Evolutionary conservation across 345 rosid species (phyloP), one percentile per base, ranked within the genome.

Genomic region (Gossypium australe): DNA sequence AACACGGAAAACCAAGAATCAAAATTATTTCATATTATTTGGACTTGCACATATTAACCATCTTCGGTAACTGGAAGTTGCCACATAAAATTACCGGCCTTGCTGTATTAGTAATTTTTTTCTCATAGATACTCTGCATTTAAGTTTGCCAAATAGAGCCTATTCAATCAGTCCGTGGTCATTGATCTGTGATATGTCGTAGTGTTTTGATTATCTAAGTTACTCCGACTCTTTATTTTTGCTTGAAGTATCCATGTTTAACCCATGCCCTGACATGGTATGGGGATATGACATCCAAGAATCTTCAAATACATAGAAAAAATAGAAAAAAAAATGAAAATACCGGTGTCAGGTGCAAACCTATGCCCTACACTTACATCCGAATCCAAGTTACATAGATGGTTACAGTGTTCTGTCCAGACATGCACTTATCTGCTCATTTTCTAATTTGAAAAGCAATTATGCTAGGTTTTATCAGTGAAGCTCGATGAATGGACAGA

Each of bases 401-500:
- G 60, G 20, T 20, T 57, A 10, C 11, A 57, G 62, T 52, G 27
- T 11, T 70, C 73, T 51, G 47, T 52, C 27, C 25, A 11, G 13
- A 27, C 27, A 52, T 52, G 27, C 24, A 10, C 48, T 67, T 58
- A 22, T 24, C 70, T 48, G 43, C 24, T 64, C 13, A 47, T 70
- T 49, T 57, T 73, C 34, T 70, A 69, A 72, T 71, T 48, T 70
- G 70, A 59, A 72, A 52, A 16, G 71, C 64, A 56, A 38, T 24
- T 80, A 13, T 82, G 22, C 65, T 88, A 95, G 99, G 97, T 95
- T 74, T 77, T 90, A 66, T 95, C 99, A 7, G 87, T 90, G 76
- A 95, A 93, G 77, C 90, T 95, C 73, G 98, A 95, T 76, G 97
- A 91, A 24, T 95, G 99, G 99, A 88, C 97, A 25, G 97, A 93